phyloP scores from a whole-genome alignment of 371 early-diverging fungal species.

The Blakeslea trispora region DNA sequence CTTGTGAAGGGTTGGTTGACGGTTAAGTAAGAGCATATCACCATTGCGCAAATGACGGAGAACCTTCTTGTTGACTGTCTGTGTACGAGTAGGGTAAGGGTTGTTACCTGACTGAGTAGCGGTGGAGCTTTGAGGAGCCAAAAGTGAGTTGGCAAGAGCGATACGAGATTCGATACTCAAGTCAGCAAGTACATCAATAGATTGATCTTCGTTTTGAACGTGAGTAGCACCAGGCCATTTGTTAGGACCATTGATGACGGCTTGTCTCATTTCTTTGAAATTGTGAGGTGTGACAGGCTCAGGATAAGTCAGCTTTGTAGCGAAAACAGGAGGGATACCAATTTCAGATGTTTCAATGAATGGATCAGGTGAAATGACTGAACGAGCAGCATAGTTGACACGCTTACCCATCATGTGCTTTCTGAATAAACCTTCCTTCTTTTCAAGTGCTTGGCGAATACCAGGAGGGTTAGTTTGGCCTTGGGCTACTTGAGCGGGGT shows the following conservation, averaged over 20 bases:
- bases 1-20: constrained; percentile 99
- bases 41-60: constrained; percentile 97
- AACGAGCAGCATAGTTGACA: constrained; percentile 99
- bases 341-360: constrained; percentile 99
- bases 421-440: constrained; percentile 99
- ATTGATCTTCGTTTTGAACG: constrained; percentile 94
- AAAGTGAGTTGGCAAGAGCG: constrained; percentile 94
- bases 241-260: constrained; percentile 98
- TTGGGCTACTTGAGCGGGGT: constrained; percentile 54
- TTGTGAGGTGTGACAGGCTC: constrained; percentile 98
- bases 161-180: constrained; percentile 89
- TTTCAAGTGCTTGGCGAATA: constrained; percentile 97
- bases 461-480: constrained; percentile 76
- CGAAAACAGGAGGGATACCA: constrained; percentile 98
- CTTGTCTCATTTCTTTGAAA: constrained; percentile 85
- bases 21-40: constrained; percentile 97
- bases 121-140: constrained; percentile 77
- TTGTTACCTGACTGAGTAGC: constrained; percentile 47
- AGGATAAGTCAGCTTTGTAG: constrained; percentile 96
- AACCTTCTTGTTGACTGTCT: constrained; percentile 92
- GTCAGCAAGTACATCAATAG: constrained; percentile 70
- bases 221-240: constrained; percentile 98
- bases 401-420: constrained; percentile 99
- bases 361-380: constrained; percentile 99
- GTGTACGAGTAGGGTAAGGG: constrained; percentile 62